Evolutionary conservation across 1,139 yeast species (phyloP), one percentile per base, ranked within the genome.

Genomic region (Lodderomyces pseudojiufengensis): DNA sequence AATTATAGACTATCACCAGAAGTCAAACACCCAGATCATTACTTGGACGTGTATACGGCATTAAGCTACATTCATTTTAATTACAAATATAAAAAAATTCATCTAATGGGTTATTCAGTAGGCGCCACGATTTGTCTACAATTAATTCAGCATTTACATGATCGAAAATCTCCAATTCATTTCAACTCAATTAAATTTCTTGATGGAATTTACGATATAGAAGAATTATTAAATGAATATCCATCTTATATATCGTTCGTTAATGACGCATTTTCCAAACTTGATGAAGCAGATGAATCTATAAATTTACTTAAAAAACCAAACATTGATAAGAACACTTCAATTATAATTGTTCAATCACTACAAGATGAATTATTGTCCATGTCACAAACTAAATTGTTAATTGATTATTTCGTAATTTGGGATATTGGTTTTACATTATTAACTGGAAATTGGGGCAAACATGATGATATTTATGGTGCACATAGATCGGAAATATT

Each of bases 81-180:
- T 5, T 48, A 45, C 31, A 44, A 43, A 1, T 36, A 48, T 2
- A 38, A 36, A 0, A 45, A 59, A 13, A 43, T 67, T 12, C 33
- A 29, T 24, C 42, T 79, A 5, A 66, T 77, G 5, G 95, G 95
- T 0, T 95, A 87, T 57, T 84, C 95, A 1, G 95, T 82, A 2
- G 95, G 96, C 0, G 87, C 92, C 1, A 79, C 85, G 3, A 53
- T 87, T 32, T 66, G 76, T 2, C 61, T 83, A 23, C 94, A 85
- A 52, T 49, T 78, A 5, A 45, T 79, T 15, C 62, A 64, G 38
- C 54, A 46, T 37, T 38, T 39, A n/a, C 3, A 9, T 27, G 4
- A 23, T 32, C 16, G 12, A 16, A 9, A 5, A 9, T 12, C n/a
- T 6, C 13, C 9, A 23, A 11, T 15, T 32, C 4, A 9, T 3